Evolutionary conservation across 2,329 filamentous ascomycete species (phyloP), one percentile per base, ranked within the genome.

Genomic region (Ploettnerulaceae sp.): DNA sequence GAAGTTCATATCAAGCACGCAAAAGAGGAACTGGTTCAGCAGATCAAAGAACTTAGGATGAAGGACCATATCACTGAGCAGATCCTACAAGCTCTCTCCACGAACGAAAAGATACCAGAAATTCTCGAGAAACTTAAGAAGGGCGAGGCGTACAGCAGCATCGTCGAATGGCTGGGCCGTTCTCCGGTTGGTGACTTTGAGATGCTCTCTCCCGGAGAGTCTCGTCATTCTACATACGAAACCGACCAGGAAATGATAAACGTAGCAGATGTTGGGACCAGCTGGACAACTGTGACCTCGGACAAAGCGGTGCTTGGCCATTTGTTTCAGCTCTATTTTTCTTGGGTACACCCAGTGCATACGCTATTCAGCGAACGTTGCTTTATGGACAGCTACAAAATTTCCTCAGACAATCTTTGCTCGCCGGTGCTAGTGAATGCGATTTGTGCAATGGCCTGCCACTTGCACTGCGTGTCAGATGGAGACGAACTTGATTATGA

Each of bases 341-440:
- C 60, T 11, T 66, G 63, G 63, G 49, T 65, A 5, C 63, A 66
- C 48, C 63, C 63, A 3, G 57, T 64, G n/a, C 59, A 64, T 41
- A 62, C 61, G 15, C 38, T 64, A 28, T 64, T 66, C 47, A 57
- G 53, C 26, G 61, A 64, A 37, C 55, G 55, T 11, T 54, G 51
- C 38, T 65, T 66, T 40, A 51, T 57, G 7, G 46, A 61, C 7
- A 56, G 55, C 41, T 63, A 60, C 45, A 49, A 45, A 26, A 39
- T 26, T n/a, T 44, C 57, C 22, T 53, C 48, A 7, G 31, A 46
- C 0, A 34, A 35, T 4, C 62, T 58, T 39, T 65, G 62, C 53
- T 64, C 62, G 7, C 31, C 52, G 4, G 38, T 52, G 22, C 54
- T 65, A 3, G 61, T 64, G 25, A 64, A 65, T 47, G 60, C 62